Conservation (phyloP, 1,284 basidiomycete genomes). For the Ceratobasidium sp. region DNA sequence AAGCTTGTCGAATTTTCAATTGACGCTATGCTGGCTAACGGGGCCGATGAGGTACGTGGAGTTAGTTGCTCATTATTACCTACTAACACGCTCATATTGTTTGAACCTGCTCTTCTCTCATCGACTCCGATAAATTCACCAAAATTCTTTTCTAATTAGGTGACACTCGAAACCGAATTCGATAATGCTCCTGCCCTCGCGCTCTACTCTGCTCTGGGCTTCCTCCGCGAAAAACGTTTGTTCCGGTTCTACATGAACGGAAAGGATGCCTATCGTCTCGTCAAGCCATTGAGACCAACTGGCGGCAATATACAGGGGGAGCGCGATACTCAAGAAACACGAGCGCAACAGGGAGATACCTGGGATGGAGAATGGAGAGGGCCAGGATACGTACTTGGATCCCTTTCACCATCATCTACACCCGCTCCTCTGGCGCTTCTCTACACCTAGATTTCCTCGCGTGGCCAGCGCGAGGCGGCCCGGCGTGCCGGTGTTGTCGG, state of each 20-base stretch:
- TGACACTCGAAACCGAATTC: slow-evolving; percentile 96
- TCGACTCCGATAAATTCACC: too few species aligned
- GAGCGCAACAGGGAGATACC: not conserved
- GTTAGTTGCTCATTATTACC: not conserved
- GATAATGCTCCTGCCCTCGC: slow-evolving; percentile 91
- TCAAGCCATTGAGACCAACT: slow-evolving; percentile 53
- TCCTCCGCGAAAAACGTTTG: slow-evolving; percentile 95
- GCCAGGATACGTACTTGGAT: slow-evolving; percentile 19
- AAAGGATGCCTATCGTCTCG: slow-evolving; percentile 85
- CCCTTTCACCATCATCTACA: slow-evolving; percentile 18
- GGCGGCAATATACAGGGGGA: not conserved
- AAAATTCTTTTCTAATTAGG: too few species aligned
- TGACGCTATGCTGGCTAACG: slow-evolving; percentile 80
- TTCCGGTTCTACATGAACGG: slow-evolving; percentile 97
- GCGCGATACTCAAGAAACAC: not conserved
- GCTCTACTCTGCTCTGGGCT: slow-evolving; percentile 92
- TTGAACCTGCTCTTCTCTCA: too few species aligned
- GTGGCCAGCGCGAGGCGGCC: too few species aligned
- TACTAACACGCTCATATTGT: too few species aligned
- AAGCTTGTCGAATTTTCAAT: slow-evolving; percentile 83
- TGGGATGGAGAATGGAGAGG: slow-evolving; percentile 41
- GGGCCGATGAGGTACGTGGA: slow-evolving; percentile 82
- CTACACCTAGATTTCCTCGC: slow-evolving; percentile 18
- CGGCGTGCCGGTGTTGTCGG: too few species aligned
- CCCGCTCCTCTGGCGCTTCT: slow-evolving; percentile 20